Conservation (phyloP, 495 filamentous ascomycete genomes). For the Penicillium lividum region DNA sequence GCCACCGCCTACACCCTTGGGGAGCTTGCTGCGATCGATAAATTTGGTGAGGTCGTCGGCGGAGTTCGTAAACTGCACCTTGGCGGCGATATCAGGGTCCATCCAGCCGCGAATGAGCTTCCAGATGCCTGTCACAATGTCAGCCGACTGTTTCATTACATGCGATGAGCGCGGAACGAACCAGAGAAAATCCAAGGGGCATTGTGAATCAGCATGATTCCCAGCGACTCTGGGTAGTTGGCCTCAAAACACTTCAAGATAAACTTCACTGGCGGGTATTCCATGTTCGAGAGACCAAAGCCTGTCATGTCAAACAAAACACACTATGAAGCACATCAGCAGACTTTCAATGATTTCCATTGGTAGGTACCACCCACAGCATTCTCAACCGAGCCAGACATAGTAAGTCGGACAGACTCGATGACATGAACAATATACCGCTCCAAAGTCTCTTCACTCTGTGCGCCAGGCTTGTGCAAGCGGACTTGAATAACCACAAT, state of each 20-base stretch:
- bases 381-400: slow-evolving; percentile 77
- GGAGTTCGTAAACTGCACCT: slow-evolving; percentile 88
- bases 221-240: slow-evolving; percentile 91
- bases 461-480: slow-evolving; percentile 81
- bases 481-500: slow-evolving; percentile 79
- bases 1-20: slow-evolving; percentile 74
- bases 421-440: slow-evolving; percentile 89
- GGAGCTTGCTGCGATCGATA: slow-evolving; percentile 66
- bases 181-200: slow-evolving; percentile 94
- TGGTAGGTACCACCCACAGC: slow-evolving; percentile 59
- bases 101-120: slow-evolving; percentile 91
- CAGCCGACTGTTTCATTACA: neutral
- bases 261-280: slow-evolving; percentile 93
- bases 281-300: slow-evolving; percentile 93
- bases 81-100: slow-evolving; percentile 90
- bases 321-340: slow-evolving; percentile 45
- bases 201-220: slow-evolving; percentile 86
- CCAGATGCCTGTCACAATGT: slow-evolving; percentile 60
- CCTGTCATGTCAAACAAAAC: slow-evolving; percentile 93
- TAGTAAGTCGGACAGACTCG: slow-evolving; percentile 79
- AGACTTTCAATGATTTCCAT: neutral
- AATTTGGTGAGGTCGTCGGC: slow-evolving; percentile 73
- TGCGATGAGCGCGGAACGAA: slow-evolving; percentile 25
- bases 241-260: slow-evolving; percentile 98
- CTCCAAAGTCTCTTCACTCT: slow-evolving; percentile 78